Evolutionary conservation across 192 early-diverging fungal species (phyloP), one percentile per base, ranked within the genome.

Genomic region (Piromyces finnis): DNA sequence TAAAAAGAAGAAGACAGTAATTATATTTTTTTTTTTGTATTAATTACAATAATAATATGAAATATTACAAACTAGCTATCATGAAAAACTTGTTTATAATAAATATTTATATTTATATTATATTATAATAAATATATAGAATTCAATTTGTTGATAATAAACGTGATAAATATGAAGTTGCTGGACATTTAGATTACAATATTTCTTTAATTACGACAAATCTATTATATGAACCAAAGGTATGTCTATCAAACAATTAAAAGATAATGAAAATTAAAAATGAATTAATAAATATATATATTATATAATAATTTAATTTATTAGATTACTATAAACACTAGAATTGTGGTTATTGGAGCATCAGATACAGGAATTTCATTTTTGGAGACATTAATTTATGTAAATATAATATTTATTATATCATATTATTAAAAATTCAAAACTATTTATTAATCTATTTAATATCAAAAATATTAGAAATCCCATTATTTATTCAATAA

Each of bases 261-360:
- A n/a, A n/a, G n/a, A n/a, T n/a, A n/a, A n/a, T n/a, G n/a, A n/a
- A n/a, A n/a, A n/a, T n/a, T n/a, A n/a, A n/a, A n/a, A n/a, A n/a
- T n/a, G n/a, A n/a, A n/a, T n/a, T n/a, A n/a, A n/a, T n/a, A n/a
- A n/a, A 78, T 83, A 27, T 28, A 27, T 78, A 77, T 29, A 59
- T 78, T 79, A 77, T 77, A 28, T 18, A 15, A n/a, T n/a, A n/a
- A n/a, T n/a, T n/a, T n/a, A n/a, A n/a, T n/a, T n/a, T 3, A n/a
- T 18, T 18, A 87, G 82, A 80, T 87, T 79, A 80, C 81, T 13
- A 81, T 90, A 29, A 86, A 90, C 79, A 82, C 85, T 13, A 81
- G 84, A 27, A 88, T 90, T 59, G 86, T 90, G 28, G 86, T 90
- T 17, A 82, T 90, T 29, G 89, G 89, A 29, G 87, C 83, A 13